A percentile compares a stretch with the other conserved stretches of the same genome.
phyloP scores from a whole-genome alignment of 331 rosid species.

The Malus hybrid region DNA sequence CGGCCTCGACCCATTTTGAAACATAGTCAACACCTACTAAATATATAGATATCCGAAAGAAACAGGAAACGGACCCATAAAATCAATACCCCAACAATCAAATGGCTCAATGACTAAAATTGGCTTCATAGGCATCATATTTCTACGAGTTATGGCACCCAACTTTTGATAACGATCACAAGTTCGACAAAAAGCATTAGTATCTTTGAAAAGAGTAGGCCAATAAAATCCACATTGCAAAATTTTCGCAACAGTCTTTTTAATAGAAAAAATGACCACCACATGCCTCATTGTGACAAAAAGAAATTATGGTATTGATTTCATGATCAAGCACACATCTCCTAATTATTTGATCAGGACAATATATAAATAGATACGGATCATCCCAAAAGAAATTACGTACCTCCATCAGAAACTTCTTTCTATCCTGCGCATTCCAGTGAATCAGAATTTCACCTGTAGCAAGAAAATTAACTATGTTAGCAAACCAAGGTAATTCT shows the following conservation, averaged over 20 bases:
- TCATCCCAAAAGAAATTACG: background rate
- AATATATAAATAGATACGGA: no score
- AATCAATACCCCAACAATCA: background rate
- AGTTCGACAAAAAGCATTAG: background rate
- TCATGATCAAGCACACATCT: background rate
- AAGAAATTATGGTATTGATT: background rate
- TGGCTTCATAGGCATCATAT: background rate
- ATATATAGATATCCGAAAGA: background rate
- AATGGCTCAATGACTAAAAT: background rate
- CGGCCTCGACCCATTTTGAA: no score
- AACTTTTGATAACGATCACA: background rate
- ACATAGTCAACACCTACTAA: no score
- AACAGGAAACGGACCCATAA: background rate
- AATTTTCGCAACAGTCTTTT: no score
- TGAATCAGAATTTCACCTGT: background rate
- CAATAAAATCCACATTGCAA: no score
- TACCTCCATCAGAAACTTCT: no score
- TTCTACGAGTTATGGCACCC: background rate
- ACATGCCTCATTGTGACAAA: background rate
- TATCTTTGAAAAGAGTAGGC: background rate
- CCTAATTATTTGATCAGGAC: background rate
- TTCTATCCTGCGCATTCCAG: no score
- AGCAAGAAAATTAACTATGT: background rate
- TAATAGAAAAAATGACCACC: background rate
- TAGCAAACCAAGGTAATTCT: conserved; percentile 1